Base-by-base conservation (phyloP, 1,139 yeast genomes). In the Keqinozyma sinolaborantium region DNA sequence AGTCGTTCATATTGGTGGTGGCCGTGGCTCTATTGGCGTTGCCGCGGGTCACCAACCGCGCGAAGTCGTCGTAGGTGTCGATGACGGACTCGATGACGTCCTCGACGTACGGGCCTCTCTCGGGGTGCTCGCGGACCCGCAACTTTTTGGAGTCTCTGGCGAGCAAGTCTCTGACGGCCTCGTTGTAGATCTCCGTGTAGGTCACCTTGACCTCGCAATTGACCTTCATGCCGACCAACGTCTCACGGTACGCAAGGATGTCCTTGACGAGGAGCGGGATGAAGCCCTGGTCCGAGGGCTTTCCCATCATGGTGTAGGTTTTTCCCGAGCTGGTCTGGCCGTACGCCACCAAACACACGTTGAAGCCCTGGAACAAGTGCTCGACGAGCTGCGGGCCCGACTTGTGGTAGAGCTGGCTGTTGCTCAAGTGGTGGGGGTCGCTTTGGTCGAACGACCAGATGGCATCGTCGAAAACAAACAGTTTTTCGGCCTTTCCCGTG, bases 251-350 rank as follows among this genome's bases (percentile, higher is more conserved):
- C 4, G 48, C 47, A 40, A 82, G 70, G n/a, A 83, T 59, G 40
- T 76, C 79, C 26, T 60, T 48, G 30, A 83, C 70, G 3, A 80
- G 60, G 31, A 72, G 51, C 0, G 90, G 88, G 16, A 82, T 77
- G 23, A 83, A 50, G 0, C 90, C 90, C 0, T 73, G 73, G 12
- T 70, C 70, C 14, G 21, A 7, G 12, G 6, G 6, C 5, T 13
- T 13, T 0, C 90, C 90, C 80, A 80, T 77, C 88, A 83, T 82
- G 1, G 90, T 80, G 45, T 65, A 74, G 0, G 90, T 77, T 47
- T 83, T 83, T 3, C 92, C 92, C 1, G 70, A 60, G 3, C 90
- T 83, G 0, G 92, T 83, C 51, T 83, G 90, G 1, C 94, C 94
- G 47, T 83, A 79, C 0, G 92, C 90, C 45, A 83, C 64, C 8